Evolutionary conservation across 2,329 filamentous ascomycete species (phyloP).

Genomic region (Claviceps paspali): DNA sequence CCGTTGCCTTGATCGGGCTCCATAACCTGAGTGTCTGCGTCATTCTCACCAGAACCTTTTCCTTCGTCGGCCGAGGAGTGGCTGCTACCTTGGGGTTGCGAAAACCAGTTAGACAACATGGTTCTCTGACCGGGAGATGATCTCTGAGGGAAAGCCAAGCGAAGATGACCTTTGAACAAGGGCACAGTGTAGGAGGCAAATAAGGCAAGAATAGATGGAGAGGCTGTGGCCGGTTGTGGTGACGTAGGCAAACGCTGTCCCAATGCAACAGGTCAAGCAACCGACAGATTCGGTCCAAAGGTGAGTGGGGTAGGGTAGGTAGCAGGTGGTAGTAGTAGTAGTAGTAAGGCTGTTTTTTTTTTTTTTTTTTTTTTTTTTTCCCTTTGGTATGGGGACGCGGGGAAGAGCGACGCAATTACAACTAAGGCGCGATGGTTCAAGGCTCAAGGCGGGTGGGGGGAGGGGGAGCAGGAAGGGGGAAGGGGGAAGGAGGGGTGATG

Average conservation of each 20-base stretch:
- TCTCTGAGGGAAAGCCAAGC: no score
- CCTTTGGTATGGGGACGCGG: no score
- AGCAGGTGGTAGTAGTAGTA: no score
- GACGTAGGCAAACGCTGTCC: no score
- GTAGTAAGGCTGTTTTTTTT: no score
- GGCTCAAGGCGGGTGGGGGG: no score
- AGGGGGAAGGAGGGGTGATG: neutral
- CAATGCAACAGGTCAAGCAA: no score
- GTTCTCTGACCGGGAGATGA: constrained; percentile 6
- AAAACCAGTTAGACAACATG: constrained; percentile 30
- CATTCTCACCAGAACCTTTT: constrained; percentile 21
- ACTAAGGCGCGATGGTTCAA: neutral
- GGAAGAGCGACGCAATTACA: neutral
- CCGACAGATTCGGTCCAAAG: no score
- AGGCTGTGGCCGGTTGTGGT: no score
- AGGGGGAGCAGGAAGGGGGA: neutral
- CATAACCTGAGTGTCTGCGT: constrained; percentile 66
- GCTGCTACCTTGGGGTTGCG: constrained; percentile 27
- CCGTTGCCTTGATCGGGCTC: constrained; percentile 91
- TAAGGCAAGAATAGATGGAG: neutral
- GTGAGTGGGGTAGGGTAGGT: no score
- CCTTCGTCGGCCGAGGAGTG: constrained; percentile 43
- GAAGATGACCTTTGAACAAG: neutral
- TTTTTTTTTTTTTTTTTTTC: no score
- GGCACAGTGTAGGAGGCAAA: neutral